These are phyloP conservation scores for Calendula officinalis DNA, from an alignment of 129 eudicot genomes.

Conservation along the genomic window DNA sequence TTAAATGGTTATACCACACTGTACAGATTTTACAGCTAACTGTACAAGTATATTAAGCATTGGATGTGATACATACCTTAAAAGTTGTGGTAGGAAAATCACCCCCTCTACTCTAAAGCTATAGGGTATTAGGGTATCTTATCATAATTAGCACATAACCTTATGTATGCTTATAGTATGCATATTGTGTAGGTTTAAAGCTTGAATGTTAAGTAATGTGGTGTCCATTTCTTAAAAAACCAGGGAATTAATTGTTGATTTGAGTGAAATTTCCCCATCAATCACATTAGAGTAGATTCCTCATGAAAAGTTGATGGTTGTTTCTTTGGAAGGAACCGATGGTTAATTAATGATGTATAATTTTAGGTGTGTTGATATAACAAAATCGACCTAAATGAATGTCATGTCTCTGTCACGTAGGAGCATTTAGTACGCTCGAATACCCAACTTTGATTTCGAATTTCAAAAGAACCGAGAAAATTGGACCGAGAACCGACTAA, in stretches of 20 bases:
- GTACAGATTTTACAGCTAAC: too few species aligned
- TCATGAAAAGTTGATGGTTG: constrained; percentile 27
- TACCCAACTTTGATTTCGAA: background rate
- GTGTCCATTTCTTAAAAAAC: background rate
- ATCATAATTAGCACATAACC: background rate
- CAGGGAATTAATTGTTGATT: background rate
- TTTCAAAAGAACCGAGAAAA: background rate
- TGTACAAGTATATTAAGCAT: too few species aligned
- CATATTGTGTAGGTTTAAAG: background rate
- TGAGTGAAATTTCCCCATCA: background rate
- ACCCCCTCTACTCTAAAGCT: too few species aligned
- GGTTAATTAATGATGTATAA: constrained; percentile 23
- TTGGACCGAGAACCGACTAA: background rate
- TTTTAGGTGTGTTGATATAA: constrained; percentile 15
- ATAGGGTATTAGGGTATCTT: background rate
- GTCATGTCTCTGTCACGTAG: constrained; percentile 22
- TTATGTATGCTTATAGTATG: background rate
- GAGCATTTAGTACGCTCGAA: constrained; percentile 3
- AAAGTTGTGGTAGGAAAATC: too few species aligned
- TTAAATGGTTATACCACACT: too few species aligned
- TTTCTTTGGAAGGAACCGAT: constrained; percentile 24
- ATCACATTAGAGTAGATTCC: background rate
- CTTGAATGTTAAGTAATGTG: background rate
- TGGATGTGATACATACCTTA: too few species aligned
- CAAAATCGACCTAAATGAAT: constrained; percentile 10